Evolutionary conservation across 352 stramenopile genomes (phyloP).

Genomic region (Pythium biforme): DNA sequence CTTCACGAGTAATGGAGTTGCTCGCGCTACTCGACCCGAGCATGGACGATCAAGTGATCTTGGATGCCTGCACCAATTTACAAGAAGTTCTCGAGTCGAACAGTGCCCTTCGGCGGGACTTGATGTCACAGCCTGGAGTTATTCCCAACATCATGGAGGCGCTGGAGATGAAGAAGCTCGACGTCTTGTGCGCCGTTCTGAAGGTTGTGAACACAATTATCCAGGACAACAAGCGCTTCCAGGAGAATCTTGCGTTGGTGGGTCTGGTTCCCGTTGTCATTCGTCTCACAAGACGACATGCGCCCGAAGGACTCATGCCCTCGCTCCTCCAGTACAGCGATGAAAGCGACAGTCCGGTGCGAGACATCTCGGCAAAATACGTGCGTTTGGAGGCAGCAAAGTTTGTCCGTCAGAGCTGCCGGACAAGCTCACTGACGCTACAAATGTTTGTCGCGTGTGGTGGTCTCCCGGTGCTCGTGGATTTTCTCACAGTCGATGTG

Average conservation of each 20-base stretch:
- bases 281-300: slow-evolving; percentile 68
- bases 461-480: slow-evolving; percentile 81
- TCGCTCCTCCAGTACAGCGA: not conserved
- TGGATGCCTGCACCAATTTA: slow-evolving; percentile 66
- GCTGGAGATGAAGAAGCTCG: slow-evolving; percentile 89
- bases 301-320: slow-evolving; percentile 7
- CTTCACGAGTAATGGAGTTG: slow-evolving; percentile 68
- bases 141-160: slow-evolving; percentile 93
- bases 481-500: slow-evolving; percentile 64
- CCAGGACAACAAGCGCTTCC: slow-evolving; percentile 88
- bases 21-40: slow-evolving; percentile 78
- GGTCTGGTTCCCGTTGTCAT: slow-evolving; percentile 91
- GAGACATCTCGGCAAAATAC: slow-evolving; percentile 36
- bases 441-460: slow-evolving; percentile 94
- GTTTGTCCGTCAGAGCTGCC: slow-evolving; percentile 87
- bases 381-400: slow-evolving; percentile 86
- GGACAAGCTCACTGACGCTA: slow-evolving; percentile 84
- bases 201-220: slow-evolving; percentile 90
- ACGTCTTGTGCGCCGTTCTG: slow-evolving; percentile 84
- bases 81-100: slow-evolving; percentile 84
- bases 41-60: slow-evolving; percentile 83
- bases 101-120: slow-evolving; percentile 59
- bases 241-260: slow-evolving; percentile 90
- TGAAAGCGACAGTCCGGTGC: not conserved
- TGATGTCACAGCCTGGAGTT: slow-evolving; percentile 90